A percentile compares a stretch with the other conserved stretches of the same genome.
Conservation (phyloP, 441 rosid species). For the Omphalea diandra region DNA sequence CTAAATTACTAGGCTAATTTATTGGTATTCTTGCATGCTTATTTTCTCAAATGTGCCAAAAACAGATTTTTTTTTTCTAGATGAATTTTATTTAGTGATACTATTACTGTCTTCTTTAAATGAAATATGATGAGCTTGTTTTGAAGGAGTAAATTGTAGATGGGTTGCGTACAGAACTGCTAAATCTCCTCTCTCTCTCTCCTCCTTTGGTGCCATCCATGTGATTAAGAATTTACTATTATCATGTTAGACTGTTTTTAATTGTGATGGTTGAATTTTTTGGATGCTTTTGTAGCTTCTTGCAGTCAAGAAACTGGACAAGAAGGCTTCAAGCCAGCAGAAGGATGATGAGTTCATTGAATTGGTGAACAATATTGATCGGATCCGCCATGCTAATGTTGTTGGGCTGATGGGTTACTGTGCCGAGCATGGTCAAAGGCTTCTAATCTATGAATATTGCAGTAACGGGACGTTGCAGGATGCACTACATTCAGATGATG, state of each 20-base stretch:
- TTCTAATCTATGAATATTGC: conserved; percentile 83
- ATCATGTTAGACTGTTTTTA: conserved; percentile 5
- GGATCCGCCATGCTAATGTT: conserved; percentile 77
- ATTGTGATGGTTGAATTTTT: conserved; percentile 14
- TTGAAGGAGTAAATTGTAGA: neutral
- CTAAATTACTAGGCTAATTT: neutral
- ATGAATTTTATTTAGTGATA: neutral
- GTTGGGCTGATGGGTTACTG: conserved; percentile 93
- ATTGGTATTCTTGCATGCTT: neutral
- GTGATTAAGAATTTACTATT: neutral
- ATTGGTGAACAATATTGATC: conserved; percentile 72
- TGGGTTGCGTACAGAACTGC: neutral
- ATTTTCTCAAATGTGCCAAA: neutral
- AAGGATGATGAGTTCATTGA: conserved; percentile 74
- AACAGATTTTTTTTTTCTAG: no score
- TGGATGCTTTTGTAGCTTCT: conserved; percentile 51
- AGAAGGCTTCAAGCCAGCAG: conserved; percentile 58
- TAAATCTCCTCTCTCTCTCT: neutral
- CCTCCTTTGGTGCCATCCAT: conserved; percentile 1
- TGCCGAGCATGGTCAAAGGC: conserved; percentile 91
- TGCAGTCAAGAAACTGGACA: conserved; percentile 92
- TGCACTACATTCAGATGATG: conserved; percentile 81
- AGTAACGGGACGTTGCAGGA: conserved; percentile 83
- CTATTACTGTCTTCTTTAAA: neutral
- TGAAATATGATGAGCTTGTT: neutral